Percentiles rank a stretch among this genome's conserved stretches.
Evolutionary conservation across 129 eudicot genomes (phyloP).

Genomic region (Tagetes patula): DNA sequence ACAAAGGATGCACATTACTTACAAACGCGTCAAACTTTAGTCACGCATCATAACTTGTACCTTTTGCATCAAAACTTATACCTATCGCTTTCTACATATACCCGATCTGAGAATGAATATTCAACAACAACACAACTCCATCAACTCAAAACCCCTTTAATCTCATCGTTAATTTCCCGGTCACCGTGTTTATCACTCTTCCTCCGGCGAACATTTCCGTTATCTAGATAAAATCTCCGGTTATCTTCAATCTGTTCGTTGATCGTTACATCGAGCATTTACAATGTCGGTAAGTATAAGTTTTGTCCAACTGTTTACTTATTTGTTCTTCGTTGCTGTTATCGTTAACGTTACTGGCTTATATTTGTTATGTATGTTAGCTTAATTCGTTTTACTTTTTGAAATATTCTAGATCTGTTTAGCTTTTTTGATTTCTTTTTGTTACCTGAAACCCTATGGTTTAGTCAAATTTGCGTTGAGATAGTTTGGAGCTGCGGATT

Average conservation of each 20-base stretch:
- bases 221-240: background rate
- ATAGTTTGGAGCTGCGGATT: background rate
- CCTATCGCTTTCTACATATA: background rate
- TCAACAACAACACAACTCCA: slow-evolving; percentile 32
- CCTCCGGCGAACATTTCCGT: slow-evolving; percentile 14
- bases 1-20: no score
- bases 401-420: slow-evolving; percentile 21
- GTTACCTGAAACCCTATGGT: background rate
- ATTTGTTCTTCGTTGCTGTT: background rate
- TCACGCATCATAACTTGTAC: slow-evolving; percentile 2
- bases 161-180: slow-evolving; percentile 13
- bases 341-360: background rate
- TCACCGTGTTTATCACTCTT: background rate
- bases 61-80: slow-evolving; percentile 8
- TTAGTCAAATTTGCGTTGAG: slow-evolving; percentile 3
- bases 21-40: no score
- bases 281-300: slow-evolving; percentile 38
- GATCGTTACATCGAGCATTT: slow-evolving; percentile 3
- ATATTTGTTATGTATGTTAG: background rate
- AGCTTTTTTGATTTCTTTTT: background rate
- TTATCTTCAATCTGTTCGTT: background rate
- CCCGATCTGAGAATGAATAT: slow-evolving; percentile 3
- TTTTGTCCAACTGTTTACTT: background rate
- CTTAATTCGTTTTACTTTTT: background rate
- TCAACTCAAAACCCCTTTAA: slow-evolving; percentile 6